Conservation (phyloP, 2,329 filamentous ascomycete genomes). For the Monilinia laxa region DNA sequence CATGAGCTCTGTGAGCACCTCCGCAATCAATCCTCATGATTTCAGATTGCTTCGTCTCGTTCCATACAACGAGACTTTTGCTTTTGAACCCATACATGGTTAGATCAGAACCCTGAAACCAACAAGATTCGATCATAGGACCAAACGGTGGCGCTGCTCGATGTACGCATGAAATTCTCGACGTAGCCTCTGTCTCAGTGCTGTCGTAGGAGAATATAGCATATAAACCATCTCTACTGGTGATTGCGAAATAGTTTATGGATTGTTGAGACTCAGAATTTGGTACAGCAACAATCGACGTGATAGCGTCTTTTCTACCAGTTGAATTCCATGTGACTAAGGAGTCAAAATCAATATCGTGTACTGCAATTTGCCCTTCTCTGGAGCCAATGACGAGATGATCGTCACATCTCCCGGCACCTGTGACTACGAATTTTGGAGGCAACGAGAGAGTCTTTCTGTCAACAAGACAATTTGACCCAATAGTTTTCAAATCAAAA, state of each 20-base stretch:
- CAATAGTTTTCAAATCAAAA: neutral
- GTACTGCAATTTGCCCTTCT: constrained; percentile 53
- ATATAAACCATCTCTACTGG: constrained; percentile 74
- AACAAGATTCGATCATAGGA: constrained; percentile 72
- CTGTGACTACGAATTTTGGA: constrained; percentile 51
- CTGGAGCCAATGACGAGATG: constrained; percentile 55
- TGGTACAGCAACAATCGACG: constrained; percentile 56
- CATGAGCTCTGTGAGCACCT: constrained; percentile 78
- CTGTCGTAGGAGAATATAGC: constrained; percentile 52
- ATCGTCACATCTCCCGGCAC: constrained; percentile 45
- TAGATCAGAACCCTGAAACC: constrained; percentile 58
- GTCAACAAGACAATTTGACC: neutral
- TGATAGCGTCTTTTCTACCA: constrained; percentile 61
- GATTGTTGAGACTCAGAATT: constrained; percentile 40
- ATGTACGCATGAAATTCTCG: constrained; percentile 54
- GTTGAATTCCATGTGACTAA: constrained; percentile 28
- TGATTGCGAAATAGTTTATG: constrained; percentile 62
- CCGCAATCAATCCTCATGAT: constrained; percentile 76
- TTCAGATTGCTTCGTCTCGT: constrained; percentile 69
- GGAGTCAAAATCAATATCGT: constrained; percentile 34
- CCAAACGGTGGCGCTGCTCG: constrained; percentile 69
- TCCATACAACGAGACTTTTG: constrained; percentile 78
- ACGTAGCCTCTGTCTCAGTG: constrained; percentile 18
- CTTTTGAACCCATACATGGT: constrained; percentile 79
- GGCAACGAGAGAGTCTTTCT: constrained; percentile 35